phyloP scores from a whole-genome alignment of 2,329 filamentous ascomycete species.

The Neophaeococcomyces mojaviensis region DNA sequence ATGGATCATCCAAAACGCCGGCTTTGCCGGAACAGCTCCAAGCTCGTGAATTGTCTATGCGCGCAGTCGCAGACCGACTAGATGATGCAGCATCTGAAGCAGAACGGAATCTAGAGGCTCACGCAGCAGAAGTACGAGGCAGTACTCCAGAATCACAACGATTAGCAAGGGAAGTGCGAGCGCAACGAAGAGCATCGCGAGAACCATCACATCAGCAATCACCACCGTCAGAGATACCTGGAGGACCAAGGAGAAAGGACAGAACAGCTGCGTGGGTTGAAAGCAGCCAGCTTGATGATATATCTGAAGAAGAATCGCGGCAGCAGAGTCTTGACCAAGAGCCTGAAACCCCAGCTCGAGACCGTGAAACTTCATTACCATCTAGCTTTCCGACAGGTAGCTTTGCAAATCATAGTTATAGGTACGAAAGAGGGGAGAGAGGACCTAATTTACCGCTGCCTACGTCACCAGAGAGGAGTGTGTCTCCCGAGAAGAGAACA shows the following conservation, averaged over 20 bases:
- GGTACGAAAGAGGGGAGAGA: slow-evolving; percentile 21
- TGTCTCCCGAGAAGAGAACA: too few relatives aligned
- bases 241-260: slow-evolving; percentile 14
- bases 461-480: too few relatives aligned
- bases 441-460: slow-evolving; percentile 13
- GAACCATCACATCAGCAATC: slow-evolving; percentile 18
- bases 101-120: slow-evolving; percentile 17
- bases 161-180: slow-evolving; percentile 15
- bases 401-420: slow-evolving; percentile 23
- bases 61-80: slow-evolving; percentile 29
- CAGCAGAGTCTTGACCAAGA: background rate
- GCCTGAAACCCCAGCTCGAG: background rate
- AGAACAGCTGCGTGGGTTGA: slow-evolving; percentile 20
- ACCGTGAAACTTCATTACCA: slow-evolving; percentile 10
- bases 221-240: slow-evolving; percentile 12
- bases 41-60: slow-evolving; percentile 23
- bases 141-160: slow-evolving; percentile 13
- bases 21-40: slow-evolving; percentile 30
- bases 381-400: slow-evolving; percentile 23
- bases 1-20: slow-evolving; percentile 32
- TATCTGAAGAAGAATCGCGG: slow-evolving; percentile 16
- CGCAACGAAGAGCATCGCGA: slow-evolving; percentile 22
- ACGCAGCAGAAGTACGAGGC: slow-evolving; percentile 13
- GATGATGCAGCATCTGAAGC: slow-evolving; percentile 27
- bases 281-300: slow-evolving; percentile 16